Evolutionary conservation across 2,329 filamentous ascomycete species (phyloP).

Genomic region (Pyrenophora teres): DNA sequence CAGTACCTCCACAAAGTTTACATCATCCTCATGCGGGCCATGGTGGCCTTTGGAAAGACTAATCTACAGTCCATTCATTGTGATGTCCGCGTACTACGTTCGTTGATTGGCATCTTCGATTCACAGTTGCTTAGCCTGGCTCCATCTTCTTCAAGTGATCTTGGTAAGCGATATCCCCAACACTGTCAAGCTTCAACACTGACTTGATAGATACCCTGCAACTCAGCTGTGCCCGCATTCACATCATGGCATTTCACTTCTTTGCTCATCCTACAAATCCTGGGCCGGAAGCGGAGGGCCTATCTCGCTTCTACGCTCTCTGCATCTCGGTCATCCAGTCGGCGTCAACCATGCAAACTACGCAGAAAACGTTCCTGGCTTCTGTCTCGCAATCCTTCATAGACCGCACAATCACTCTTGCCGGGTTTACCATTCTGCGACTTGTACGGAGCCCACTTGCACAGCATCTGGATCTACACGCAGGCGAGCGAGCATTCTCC

Average conservation of each 20-base stretch:
- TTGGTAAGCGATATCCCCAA: slow-evolving; percentile 27
- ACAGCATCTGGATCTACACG: slow-evolving; percentile 38
- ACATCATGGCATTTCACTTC: slow-evolving; percentile 45
- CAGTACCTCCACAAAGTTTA: slow-evolving; percentile 43
- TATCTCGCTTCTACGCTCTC: slow-evolving; percentile 39
- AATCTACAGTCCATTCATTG: slow-evolving; percentile 40
- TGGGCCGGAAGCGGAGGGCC: slow-evolving; percentile 33
- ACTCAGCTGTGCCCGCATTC: slow-evolving; percentile 43
- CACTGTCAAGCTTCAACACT: slow-evolving; percentile 6
- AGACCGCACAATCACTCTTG: slow-evolving; percentile 40
- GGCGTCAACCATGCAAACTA: slow-evolving; percentile 25
- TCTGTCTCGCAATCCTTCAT: slow-evolving; percentile 41
- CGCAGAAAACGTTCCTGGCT: slow-evolving; percentile 31
- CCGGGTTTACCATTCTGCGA: slow-evolving; percentile 42
- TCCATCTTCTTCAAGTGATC: slow-evolving; percentile 37
- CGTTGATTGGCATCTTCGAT: slow-evolving; percentile 44
- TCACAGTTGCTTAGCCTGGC: slow-evolving; percentile 39
- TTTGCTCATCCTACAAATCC: slow-evolving; percentile 38
- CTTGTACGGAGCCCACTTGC: slow-evolving; percentile 38
- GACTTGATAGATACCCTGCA: slow-evolving; percentile 36
- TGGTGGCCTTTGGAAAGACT: slow-evolving; percentile 41
- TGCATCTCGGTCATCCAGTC: slow-evolving; percentile 40
- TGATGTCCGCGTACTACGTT: slow-evolving; percentile 39
- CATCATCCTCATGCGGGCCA: slow-evolving; percentile 40
- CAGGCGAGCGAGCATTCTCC: slow-evolving; percentile 43